Conservation (phyloP, 352 stramenopile genomes). For the Globisporangium iwayamae region DNA sequence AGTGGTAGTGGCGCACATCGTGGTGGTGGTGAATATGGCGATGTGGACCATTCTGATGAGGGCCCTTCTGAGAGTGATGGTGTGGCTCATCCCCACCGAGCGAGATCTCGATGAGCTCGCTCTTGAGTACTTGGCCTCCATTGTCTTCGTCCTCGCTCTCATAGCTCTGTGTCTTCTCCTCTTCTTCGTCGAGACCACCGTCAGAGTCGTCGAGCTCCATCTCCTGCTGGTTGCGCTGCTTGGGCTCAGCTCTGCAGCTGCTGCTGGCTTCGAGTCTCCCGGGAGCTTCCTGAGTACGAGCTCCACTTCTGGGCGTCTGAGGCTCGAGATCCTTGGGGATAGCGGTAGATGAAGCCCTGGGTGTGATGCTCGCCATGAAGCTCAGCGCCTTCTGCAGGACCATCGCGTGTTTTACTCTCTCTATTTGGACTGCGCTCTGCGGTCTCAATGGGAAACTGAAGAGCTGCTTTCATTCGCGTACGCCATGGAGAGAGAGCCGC, state of each 20-base stretch:
- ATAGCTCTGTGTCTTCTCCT: conserved; percentile 17
- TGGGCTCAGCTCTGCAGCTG: neutral
- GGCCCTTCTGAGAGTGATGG: neutral
- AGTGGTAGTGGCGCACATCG: conserved; percentile 9
- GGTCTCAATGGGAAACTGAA: conserved; percentile 8
- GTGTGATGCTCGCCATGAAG: conserved; percentile 25
- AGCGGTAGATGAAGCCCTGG: neutral
- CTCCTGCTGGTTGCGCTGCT: conserved; percentile 16
- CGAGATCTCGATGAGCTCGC: conserved; percentile 65
- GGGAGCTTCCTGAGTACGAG: neutral
- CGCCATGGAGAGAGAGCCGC: neutral
- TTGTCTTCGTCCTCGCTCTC: conserved; percentile 23
- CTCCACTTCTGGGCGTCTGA: neutral
- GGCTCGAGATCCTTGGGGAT: neutral
- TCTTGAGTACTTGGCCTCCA: conserved; percentile 7
- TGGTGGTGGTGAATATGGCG: neutral
- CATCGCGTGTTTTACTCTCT: conserved; percentile 18
- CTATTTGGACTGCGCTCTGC: neutral
- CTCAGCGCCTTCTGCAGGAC: conserved; percentile 37
- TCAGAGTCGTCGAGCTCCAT: conserved; percentile 15
- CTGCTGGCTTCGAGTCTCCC: neutral
- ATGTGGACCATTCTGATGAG: neutral
- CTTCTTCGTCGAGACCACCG: conserved; percentile 7
- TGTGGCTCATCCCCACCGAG: conserved; percentile 20
- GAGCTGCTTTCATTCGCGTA: neutral